Evolutionary conservation across 805 yeast genomes (phyloP).

Genomic region (Kuraishia cidri): DNA sequence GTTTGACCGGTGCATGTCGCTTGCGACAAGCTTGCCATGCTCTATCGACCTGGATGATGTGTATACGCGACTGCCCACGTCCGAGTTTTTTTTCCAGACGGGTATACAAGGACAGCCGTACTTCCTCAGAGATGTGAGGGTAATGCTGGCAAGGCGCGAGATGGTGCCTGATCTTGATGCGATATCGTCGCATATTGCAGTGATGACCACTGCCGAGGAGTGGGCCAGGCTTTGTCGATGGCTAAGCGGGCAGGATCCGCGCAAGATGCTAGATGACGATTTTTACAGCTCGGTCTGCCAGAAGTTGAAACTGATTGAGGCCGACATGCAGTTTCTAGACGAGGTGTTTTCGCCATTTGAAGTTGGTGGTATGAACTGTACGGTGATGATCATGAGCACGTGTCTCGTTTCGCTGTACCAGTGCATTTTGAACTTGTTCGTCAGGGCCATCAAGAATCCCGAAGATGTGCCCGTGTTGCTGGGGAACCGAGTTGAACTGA

Average conservation of each 20-base stretch:
- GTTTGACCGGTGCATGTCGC: slow-evolving; percentile 20
- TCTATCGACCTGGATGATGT: neutral
- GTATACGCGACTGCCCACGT: slow-evolving; percentile 1
- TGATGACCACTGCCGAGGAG: slow-evolving; percentile 20
- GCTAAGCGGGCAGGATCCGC: slow-evolving; percentile 6
- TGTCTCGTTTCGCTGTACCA: too few species aligned
- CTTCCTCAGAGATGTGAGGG: slow-evolving; percentile 20
- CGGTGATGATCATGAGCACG: neutral
- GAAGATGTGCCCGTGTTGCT: neutral
- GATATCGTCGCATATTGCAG: slow-evolving; percentile 13
- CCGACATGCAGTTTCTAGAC: neutral
- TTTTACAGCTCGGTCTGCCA: neutral
- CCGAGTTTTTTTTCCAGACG: slow-evolving; percentile 2
- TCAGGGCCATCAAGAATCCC: neutral
- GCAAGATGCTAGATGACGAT: neutral
- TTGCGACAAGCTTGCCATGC: slow-evolving; percentile 19
- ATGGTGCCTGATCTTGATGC: slow-evolving; percentile 17
- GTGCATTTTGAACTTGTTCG: too few species aligned
- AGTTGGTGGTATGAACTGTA: neutral
- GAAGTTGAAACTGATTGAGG: neutral
- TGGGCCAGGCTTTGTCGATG: slow-evolving; percentile 21
- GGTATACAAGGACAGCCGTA: slow-evolving; percentile 6
- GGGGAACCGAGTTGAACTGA: too few species aligned
- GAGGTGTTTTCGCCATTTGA: neutral
- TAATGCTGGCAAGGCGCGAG: slow-evolving; percentile 14